A percentile compares a stretch with the other conserved stretches of the same genome.
phyloP scores from a whole-genome alignment of 2,329 filamentous ascomycete genomes.

The Colletotrichum godetiae region DNA sequence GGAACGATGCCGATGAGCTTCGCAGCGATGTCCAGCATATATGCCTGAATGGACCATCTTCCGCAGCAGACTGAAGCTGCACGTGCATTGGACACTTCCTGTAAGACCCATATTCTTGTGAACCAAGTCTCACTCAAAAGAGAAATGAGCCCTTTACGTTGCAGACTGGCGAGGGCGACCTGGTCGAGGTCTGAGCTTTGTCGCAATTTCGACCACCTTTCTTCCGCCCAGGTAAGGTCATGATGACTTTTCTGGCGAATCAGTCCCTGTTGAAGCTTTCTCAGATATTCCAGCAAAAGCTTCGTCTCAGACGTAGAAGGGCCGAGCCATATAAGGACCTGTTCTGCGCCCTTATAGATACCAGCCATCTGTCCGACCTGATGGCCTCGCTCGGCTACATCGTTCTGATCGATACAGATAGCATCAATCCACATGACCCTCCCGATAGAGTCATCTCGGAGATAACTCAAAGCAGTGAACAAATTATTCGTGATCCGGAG shows the following conservation, averaged over 20 bases:
- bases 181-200: background rate
- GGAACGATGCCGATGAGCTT: background rate
- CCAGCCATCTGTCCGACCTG: background rate
- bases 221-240: background rate
- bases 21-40: background rate
- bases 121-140: background rate
- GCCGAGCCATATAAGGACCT: slow-evolving; percentile 28
- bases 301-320: background rate
- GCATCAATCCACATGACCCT: slow-evolving; percentile 1
- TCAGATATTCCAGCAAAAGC: background rate
- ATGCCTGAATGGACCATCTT: background rate
- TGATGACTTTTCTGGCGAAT: background rate
- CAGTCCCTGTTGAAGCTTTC: background rate
- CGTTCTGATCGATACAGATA: background rate
- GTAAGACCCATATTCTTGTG: slow-evolving; percentile 11
- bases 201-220: background rate
- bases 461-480: background rate
- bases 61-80: background rate
- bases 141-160: background rate
- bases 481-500: background rate
- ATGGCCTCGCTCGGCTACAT: background rate
- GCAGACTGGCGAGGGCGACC: background rate
- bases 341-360: background rate
- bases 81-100: background rate
- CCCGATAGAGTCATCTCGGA: background rate